A percentile compares a stretch with the other conserved stretches of the same genome.
phyloP scores from a whole-genome alignment of 306 rosid species.

The Morella rubra region DNA sequence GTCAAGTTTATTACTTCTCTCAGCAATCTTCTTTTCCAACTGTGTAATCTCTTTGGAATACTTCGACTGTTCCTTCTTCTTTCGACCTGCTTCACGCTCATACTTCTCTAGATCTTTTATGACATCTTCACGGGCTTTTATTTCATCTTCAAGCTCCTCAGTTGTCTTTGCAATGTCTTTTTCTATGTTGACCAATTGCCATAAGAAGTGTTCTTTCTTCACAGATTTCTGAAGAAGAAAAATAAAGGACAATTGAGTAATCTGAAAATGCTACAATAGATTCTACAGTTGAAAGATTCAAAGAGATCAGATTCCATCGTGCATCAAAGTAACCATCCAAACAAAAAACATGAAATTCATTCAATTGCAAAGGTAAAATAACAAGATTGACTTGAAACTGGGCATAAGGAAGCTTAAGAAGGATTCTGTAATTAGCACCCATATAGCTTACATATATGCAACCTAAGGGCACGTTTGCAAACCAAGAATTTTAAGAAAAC shows the following conservation, averaged over 20 bases:
- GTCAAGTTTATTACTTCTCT: conserved; percentile 80
- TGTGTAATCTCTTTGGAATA: conserved; percentile 69
- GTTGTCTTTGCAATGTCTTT: conserved; percentile 63
- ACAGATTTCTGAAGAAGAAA: conserved; percentile 63
- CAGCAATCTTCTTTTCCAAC: conserved; percentile 75
- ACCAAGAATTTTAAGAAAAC: too few relatives aligned
- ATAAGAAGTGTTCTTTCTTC: conserved; percentile 81
- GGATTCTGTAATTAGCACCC: not conserved
- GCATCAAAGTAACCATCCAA: not conserved
- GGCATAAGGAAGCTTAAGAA: not conserved
- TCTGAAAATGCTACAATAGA: not conserved
- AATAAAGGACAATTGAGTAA: not conserved
- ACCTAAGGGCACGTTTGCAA: not conserved
- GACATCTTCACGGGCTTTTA: conserved; percentile 60
- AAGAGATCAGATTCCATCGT: not conserved
- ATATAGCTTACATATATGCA: not conserved
- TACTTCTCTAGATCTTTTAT: conserved; percentile 65
- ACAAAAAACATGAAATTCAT: not conserved
- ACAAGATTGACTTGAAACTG: not conserved
- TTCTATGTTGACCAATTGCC: conserved; percentile 83
- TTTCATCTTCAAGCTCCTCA: conserved; percentile 76
- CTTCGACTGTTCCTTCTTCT: conserved; percentile 85
- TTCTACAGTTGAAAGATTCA: conserved; percentile 10
- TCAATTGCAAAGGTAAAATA: not conserved
- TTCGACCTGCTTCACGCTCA: conserved; percentile 69